phyloP scores from a whole-genome alignment of 805 yeast species.

The Blastobotrys attinorum region DNA sequence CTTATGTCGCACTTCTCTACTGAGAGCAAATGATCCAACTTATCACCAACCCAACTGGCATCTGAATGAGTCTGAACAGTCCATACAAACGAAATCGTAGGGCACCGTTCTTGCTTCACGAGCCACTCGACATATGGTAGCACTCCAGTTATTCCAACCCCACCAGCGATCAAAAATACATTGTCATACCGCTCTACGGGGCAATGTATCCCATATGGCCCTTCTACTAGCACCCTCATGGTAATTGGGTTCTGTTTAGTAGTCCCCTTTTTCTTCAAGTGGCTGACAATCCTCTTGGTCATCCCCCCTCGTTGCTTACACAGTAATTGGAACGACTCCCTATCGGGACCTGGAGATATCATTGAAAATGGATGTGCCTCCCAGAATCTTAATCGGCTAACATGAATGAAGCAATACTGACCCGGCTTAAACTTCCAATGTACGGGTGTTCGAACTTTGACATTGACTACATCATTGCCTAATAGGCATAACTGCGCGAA shows the following conservation, averaged over 20 bases:
- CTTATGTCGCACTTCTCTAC: slow-evolving; percentile 13
- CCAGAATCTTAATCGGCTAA: slow-evolving; percentile 42
- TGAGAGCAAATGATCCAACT: slow-evolving; percentile 26
- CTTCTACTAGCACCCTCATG: slow-evolving; percentile 46
- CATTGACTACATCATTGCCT: slow-evolving; percentile 41
- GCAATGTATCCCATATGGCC: slow-evolving; percentile 47
- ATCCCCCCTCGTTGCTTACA: slow-evolving; percentile 48
- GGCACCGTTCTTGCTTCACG: slow-evolving; percentile 9
- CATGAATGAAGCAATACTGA: slow-evolving; percentile 52
- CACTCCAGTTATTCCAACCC: slow-evolving; percentile 56
- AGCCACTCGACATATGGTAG: slow-evolving; percentile 37
- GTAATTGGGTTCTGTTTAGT: slow-evolving; percentile 26
- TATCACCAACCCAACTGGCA: slow-evolving; percentile 15
- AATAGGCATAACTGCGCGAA: slow-evolving; percentile 36
- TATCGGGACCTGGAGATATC: slow-evolving; percentile 34
- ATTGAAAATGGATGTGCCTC: slow-evolving; percentile 66
- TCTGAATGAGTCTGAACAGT: slow-evolving; percentile 16
- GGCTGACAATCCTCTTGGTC: slow-evolving; percentile 35
- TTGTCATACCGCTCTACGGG: slow-evolving; percentile 43
- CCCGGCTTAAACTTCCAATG: slow-evolving; percentile 54
- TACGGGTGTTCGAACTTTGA: slow-evolving; percentile 44
- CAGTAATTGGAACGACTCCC: slow-evolving; percentile 39
- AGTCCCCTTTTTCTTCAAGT: slow-evolving; percentile 27
- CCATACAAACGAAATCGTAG: slow-evolving; percentile 25
- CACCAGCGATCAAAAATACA: slow-evolving; percentile 52